phyloP scores from a whole-genome alignment of 495 filamentous ascomycete genomes.

The Xylaria telfairii region DNA sequence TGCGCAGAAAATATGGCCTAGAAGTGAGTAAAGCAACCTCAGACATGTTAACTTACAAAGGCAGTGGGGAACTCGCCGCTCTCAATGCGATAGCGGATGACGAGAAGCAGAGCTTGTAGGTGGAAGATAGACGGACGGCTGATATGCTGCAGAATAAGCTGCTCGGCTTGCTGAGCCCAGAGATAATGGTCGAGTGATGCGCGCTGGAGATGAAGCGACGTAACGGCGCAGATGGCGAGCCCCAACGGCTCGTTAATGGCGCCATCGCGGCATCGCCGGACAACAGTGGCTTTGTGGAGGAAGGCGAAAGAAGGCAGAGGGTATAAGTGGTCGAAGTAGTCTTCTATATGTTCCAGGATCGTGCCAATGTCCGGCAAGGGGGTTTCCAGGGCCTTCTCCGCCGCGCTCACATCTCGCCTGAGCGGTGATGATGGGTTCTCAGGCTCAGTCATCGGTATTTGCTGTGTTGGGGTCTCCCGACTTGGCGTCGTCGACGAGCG shows the following conservation, averaged over 20 bases:
- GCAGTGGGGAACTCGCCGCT: constrained; percentile 37
- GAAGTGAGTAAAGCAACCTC: not conserved
- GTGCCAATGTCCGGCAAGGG: constrained; percentile 21
- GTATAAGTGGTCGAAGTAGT: constrained; percentile 38
- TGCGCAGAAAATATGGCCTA: not conserved
- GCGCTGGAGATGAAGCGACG: constrained; percentile 37
- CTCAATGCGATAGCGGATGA: constrained; percentile 38
- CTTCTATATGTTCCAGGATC: constrained; percentile 30
- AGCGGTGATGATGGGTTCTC: not conserved
- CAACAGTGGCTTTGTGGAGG: constrained; percentile 36
- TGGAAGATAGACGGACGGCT: constrained; percentile 38
- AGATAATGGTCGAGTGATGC: constrained; percentile 29
- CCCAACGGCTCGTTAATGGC: constrained; percentile 34
- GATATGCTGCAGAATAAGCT: constrained; percentile 35
- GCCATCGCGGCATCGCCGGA: constrained; percentile 32
- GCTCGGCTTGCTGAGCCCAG: constrained; percentile 38
- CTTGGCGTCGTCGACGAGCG: not conserved
- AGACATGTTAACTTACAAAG: constrained; percentile 23
- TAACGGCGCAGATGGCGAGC: constrained; percentile 36
- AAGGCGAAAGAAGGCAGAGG: constrained; percentile 40
- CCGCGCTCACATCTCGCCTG: constrained; percentile 2
- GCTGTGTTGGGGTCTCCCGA: constrained; percentile 12
- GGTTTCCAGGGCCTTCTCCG: not conserved
- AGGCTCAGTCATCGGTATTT: not conserved
- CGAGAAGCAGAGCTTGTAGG: constrained; percentile 38